Percentiles rank a stretch among this genome's conserved stretches.
Conservation (phyloP, 176 grass and related monocot genomes). For the Alopecurus myosuroides region DNA sequence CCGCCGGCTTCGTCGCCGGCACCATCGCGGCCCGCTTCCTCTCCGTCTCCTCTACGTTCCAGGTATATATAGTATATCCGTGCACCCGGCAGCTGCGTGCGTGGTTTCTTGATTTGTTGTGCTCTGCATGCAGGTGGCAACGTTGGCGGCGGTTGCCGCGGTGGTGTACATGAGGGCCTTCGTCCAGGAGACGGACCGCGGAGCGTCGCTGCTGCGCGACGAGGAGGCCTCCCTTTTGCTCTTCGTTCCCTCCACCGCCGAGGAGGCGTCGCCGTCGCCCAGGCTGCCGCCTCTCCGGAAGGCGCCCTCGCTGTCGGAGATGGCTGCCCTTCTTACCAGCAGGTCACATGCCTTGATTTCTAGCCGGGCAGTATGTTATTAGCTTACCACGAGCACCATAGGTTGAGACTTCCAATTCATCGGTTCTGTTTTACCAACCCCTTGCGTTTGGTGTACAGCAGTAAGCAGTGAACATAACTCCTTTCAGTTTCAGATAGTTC, state of each 20-base stretch:
- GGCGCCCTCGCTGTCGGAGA: conserved; percentile 36
- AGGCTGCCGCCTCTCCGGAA: conserved; percentile 45
- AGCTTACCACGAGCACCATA: neutral
- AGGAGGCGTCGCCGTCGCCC: conserved; percentile 29
- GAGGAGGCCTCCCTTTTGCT: conserved; percentile 41
- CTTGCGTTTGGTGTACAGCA: neutral
- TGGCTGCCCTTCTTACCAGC: conserved; percentile 36
- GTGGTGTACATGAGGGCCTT: conserved; percentile 60
- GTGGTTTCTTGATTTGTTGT: neutral
- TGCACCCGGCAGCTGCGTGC: neutral
- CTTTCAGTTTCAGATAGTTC: neutral
- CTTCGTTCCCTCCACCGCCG: conserved; percentile 25
- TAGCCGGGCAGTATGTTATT: too few relatives aligned
- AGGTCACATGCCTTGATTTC: conserved; percentile 45
- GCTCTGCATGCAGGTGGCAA: conserved; percentile 23
- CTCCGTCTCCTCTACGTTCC: conserved; percentile 19
- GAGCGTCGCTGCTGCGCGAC: conserved; percentile 11
- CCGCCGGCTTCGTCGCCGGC: conserved; percentile 36
- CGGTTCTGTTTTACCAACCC: neutral
- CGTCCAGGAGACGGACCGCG: conserved; percentile 44
- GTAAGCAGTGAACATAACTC: neutral
- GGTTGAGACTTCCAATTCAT: neutral
- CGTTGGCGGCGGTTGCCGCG: conserved; percentile 14
- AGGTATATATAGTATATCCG: too few relatives aligned
- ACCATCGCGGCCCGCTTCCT: conserved; percentile 46